phyloP scores from a whole-genome alignment of 176 grass and related monocot genomes.

The Oryza brachyantha region DNA sequence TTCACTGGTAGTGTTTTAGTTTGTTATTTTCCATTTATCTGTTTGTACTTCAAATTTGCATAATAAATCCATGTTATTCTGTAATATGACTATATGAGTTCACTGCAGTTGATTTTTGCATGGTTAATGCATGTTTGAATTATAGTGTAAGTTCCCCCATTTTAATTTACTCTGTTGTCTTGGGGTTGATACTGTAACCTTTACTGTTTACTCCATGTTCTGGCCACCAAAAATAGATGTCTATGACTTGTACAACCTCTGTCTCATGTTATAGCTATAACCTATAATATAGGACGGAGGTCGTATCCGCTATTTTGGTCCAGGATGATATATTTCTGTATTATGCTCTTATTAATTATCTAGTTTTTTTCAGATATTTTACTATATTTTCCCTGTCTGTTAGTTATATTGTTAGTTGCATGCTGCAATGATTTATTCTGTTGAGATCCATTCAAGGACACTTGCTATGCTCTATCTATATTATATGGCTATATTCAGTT shows the following conservation, averaged over 20 bases:
- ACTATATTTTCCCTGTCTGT: not conserved
- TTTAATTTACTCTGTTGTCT: not conserved
- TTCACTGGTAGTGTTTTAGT: not conserved
- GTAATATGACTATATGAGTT: not conserved
- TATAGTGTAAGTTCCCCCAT: not conserved
- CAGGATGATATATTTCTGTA: not conserved
- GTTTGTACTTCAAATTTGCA: not conserved
- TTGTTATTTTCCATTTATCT: not conserved
- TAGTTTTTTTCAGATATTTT: not conserved
- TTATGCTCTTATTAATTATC: not conserved
- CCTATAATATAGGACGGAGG: no score
- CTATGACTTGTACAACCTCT: no score
- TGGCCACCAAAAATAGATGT: no score
- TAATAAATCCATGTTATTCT: not conserved
- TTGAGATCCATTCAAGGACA: not conserved
- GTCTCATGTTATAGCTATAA: no score
- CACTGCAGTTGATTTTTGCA: not conserved
- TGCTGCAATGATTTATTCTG: not conserved
- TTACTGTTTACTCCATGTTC: not conserved
- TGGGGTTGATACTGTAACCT: not conserved
- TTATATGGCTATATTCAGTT: not conserved
- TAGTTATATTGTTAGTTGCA: not conserved
- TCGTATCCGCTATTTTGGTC: not conserved
- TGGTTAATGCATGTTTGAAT: not conserved
- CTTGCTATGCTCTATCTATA: not conserved